phyloP scores from a whole-genome alignment of 2,329 filamentous ascomycete species.

The Trematosphaeria pertusa region DNA sequence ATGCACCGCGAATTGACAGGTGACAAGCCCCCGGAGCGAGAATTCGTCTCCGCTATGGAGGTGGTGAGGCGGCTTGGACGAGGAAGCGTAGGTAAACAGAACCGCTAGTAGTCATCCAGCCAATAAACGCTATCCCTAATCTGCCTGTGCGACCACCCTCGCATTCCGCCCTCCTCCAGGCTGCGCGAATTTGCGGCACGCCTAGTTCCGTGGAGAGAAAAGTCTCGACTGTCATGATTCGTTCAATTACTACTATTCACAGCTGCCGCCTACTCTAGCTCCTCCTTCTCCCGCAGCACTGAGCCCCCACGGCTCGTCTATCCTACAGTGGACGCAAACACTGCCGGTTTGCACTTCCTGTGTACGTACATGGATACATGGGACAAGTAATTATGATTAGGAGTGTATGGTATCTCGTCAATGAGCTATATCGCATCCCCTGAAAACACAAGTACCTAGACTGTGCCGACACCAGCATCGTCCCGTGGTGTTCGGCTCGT shows the following conservation, averaged over 20 bases:
- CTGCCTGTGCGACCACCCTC: slow-evolving; percentile 40
- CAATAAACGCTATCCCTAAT: slow-evolving; percentile 46
- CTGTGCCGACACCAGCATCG: slow-evolving; percentile 15
- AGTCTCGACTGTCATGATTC: neutral
- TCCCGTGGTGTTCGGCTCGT: slow-evolving; percentile 25
- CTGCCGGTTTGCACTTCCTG: slow-evolving; percentile 2
- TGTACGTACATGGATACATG: slow-evolving; percentile 12
- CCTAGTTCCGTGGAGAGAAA: neutral
- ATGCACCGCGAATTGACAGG: slow-evolving; percentile 35
- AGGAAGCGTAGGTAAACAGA: slow-evolving; percentile 41
- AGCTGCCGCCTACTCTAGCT: no score
- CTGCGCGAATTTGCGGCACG: neutral
- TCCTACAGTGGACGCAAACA: slow-evolving; percentile 11
- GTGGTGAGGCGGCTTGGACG: slow-evolving; percentile 31
- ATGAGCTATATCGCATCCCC: slow-evolving; percentile 7
- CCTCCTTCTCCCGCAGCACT: neutral
- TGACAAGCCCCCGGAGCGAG: slow-evolving; percentile 20
- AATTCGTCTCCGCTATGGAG: slow-evolving; percentile 34
- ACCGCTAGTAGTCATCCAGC: slow-evolving; percentile 41
- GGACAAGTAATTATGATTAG: slow-evolving; percentile 11
- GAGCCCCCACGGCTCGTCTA: neutral
- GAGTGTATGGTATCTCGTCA: slow-evolving; percentile 2
- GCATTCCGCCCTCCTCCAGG: slow-evolving; percentile 26
- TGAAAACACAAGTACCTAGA: slow-evolving; percentile 12
- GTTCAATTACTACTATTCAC: slow-evolving; percentile 6